phyloP scores from a whole-genome alignment of 1,284 basidiomycete genomes.

The Hymenochaete sp. region DNA sequence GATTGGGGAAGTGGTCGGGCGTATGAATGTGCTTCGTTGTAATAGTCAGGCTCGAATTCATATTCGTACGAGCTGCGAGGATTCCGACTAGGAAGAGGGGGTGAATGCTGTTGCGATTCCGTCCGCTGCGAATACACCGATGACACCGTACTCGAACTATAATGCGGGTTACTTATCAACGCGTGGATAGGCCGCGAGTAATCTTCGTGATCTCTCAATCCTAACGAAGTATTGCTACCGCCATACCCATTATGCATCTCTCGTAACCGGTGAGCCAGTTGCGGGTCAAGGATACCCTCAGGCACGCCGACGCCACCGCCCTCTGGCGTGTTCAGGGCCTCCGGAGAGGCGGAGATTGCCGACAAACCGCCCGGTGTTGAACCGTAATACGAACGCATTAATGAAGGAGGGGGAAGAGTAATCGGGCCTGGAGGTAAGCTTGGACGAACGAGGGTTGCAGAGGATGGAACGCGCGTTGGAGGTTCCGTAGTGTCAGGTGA shows the following conservation, averaged over 20 bases:
- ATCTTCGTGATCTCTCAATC: slow-evolving; percentile 36
- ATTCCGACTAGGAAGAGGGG: no score
- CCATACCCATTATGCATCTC: slow-evolving; percentile 22
- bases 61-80: no score
- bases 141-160: no score
- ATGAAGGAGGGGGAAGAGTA: slow-evolving; percentile 5
- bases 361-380: slow-evolving; percentile 3
- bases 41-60: no score
- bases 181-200: slow-evolving; percentile 37
- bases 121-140: no score
- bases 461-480: slow-evolving; percentile 2
- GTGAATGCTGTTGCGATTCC: no score
- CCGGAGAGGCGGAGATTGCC: slow-evolving; percentile 23
- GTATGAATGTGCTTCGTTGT: no score
- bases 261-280: slow-evolving; percentile 20
- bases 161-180: no score
- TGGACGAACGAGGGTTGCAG: neutral
- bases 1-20: no score
- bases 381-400: slow-evolving; percentile 5
- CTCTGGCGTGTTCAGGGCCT: slow-evolving; percentile 27
- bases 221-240: slow-evolving; percentile 30
- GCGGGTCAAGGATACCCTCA: slow-evolving; percentile 35
- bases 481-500: neutral
- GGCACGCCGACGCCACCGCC: no score
- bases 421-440: slow-evolving; percentile 7